phyloP scores from a whole-genome alignment of 2,329 filamentous ascomycete species.

The Phaeosphaeria sp. region DNA sequence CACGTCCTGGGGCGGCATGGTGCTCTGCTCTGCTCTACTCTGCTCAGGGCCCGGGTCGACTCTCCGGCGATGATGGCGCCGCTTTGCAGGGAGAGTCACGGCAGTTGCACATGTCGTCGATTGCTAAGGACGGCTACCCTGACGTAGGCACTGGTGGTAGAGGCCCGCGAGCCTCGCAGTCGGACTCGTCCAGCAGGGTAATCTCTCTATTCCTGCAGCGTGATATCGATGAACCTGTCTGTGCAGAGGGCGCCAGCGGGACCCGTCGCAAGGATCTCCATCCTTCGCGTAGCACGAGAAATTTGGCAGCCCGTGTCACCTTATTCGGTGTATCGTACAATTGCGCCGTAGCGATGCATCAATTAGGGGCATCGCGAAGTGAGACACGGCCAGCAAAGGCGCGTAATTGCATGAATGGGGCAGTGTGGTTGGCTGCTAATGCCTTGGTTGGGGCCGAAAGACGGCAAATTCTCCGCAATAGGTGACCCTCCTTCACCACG shows the following conservation, averaged over 20 bases:
- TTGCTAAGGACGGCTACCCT: neutral
- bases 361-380: constrained; percentile 28
- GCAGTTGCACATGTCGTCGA: neutral
- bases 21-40: no score
- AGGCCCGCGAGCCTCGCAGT: constrained; percentile 11
- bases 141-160: constrained; percentile 5
- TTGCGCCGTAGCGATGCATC: constrained; percentile 30
- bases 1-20: neutral
- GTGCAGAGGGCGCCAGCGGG: constrained; percentile 33
- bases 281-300: constrained; percentile 37
- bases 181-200: constrained; percentile 19
- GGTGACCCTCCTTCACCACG: constrained; percentile 5
- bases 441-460: constrained; percentile 17
- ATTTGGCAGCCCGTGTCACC: constrained; percentile 29
- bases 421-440: constrained; percentile 25
- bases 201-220: constrained; percentile 34
- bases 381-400: constrained; percentile 25
- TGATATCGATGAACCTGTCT: constrained; percentile 37
- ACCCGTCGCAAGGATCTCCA: constrained; percentile 30
- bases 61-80: neutral
- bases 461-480: constrained; percentile 26
- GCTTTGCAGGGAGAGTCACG: neutral
- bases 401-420: constrained; percentile 37
- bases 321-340: constrained; percentile 29
- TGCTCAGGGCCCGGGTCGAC: neutral